A percentile compares a stretch with the other conserved stretches of the same genome.
Evolutionary conservation across 83 land plant genomes (phyloP).

Genomic region (Thuja plicata): DNA sequence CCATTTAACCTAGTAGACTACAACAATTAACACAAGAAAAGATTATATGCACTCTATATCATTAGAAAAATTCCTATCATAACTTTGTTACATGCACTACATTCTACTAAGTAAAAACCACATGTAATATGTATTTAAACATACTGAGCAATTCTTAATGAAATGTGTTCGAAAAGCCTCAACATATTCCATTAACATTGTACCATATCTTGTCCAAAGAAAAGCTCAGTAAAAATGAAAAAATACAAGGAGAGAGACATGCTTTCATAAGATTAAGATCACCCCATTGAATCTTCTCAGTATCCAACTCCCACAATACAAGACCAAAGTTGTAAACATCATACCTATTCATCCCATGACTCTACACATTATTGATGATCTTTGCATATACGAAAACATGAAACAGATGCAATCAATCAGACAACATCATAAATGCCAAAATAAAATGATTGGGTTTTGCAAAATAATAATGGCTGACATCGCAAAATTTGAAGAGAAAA

Average conservation of each 20-base stretch:
- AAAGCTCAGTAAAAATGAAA: not conserved
- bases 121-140: not conserved
- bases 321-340: conserved; percentile 81
- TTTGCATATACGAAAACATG: not conserved
- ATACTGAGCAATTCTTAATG: not conserved
- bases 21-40: not conserved
- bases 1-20: not conserved
- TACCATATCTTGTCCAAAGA: not conserved
- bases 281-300: conserved; percentile 80
- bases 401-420: not conserved
- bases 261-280: conserved; percentile 79
- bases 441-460: not conserved
- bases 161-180: not conserved
- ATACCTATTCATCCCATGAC: conserved; percentile 34
- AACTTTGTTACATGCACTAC: not conserved
- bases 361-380: not conserved
- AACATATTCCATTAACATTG: not conserved
- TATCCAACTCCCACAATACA: conserved; percentile 77
- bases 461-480: too few relatives aligned
- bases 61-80: not conserved
- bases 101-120: not conserved
- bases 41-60: not conserved
- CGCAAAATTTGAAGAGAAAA: too few relatives aligned
- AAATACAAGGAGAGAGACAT: not conserved
- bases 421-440: not conserved